Evolutionary conservation across 140 eudicot genomes (phyloP).

Genomic region (Senecio squalidus): DNA sequence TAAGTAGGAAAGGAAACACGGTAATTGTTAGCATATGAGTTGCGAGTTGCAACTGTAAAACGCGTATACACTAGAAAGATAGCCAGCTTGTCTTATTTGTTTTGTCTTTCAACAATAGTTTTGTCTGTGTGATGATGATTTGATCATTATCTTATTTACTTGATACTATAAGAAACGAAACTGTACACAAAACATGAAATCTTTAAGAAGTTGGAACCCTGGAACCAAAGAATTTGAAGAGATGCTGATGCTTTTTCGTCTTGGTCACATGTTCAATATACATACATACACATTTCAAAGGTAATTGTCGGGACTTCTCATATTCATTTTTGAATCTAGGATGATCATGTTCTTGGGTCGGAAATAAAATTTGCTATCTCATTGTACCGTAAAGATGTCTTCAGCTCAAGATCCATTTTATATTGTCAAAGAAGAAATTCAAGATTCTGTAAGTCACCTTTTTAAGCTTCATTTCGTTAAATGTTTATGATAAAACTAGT

Average conservation of each 20-base stretch:
- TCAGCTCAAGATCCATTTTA: slow-evolving; percentile 81
- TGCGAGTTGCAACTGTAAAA: too few relatives aligned
- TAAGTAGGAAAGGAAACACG: too few relatives aligned
- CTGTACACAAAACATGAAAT: too few relatives aligned
- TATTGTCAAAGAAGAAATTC: slow-evolving; percentile 76
- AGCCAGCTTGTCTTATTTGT: too few relatives aligned
- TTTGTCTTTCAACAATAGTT: too few relatives aligned
- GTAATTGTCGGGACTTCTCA: background rate
- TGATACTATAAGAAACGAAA: too few relatives aligned
- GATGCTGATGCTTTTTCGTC: background rate
- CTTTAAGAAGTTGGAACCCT: too few relatives aligned
- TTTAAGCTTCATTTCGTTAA: background rate
- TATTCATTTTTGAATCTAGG: slow-evolving; percentile 11
- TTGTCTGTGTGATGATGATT: too few relatives aligned
- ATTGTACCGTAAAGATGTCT: slow-evolving; percentile 36
- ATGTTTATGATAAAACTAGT: background rate
- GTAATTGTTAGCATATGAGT: too few relatives aligned
- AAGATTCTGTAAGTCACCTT: slow-evolving; percentile 58
- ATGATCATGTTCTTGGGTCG: slow-evolving; percentile 9
- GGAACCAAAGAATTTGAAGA: background rate
- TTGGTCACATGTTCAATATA: background rate
- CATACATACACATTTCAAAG: background rate
- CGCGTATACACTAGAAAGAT: too few relatives aligned
- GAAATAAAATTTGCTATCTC: background rate
- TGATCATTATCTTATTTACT: too few relatives aligned